Evolutionary conservation across 208 protist genomes (phyloP).

Genomic region (Crithidia bombi): DNA sequence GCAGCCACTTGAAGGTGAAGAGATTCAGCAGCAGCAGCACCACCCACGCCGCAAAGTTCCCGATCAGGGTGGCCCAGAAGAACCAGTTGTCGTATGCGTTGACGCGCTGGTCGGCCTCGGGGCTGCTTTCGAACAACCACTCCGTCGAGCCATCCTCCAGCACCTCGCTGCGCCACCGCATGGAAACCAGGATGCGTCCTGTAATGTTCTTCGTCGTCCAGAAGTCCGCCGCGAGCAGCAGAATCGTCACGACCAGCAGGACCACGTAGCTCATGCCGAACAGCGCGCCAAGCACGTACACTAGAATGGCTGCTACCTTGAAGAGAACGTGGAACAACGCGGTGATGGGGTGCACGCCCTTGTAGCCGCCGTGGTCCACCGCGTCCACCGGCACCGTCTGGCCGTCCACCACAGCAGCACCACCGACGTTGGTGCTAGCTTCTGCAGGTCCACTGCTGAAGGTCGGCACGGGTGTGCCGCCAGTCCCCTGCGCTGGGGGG

Average conservation of each 20-base stretch:
- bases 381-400: slow-evolving; percentile 13
- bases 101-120: slow-evolving; percentile 64
- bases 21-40: slow-evolving; percentile 81
- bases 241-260: slow-evolving; percentile 86
- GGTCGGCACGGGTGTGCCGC: slow-evolving; percentile 1
- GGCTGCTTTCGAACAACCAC: slow-evolving; percentile 95
- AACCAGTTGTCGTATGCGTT: slow-evolving; percentile 85
- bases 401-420: slow-evolving; percentile 6
- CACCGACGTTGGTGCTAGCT: background rate
- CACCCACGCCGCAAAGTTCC: slow-evolving; percentile 62
- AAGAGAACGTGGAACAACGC: slow-evolving; percentile 91
- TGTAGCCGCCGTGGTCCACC: slow-evolving; percentile 58
- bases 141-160: slow-evolving; percentile 89
- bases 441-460: slow-evolving; percentile 12
- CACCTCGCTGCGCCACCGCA: slow-evolving; percentile 96
- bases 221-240: slow-evolving; percentile 93
- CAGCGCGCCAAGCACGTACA: slow-evolving; percentile 75
- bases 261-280: slow-evolving; percentile 76
- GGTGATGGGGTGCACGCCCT: slow-evolving; percentile 82
- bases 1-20: slow-evolving; percentile 59
- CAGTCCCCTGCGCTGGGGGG: background rate
- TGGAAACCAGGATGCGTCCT: slow-evolving; percentile 91
- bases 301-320: slow-evolving; percentile 80
- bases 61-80: slow-evolving; percentile 73
- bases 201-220: slow-evolving; percentile 96